Percentiles rank a stretch among this genome's conserved stretches.
These are phyloP conservation scores for Alternaria ethzedia DNA, from an alignment of 2,329 filamentous ascomycete species.

Conservation along the genomic window DNA sequence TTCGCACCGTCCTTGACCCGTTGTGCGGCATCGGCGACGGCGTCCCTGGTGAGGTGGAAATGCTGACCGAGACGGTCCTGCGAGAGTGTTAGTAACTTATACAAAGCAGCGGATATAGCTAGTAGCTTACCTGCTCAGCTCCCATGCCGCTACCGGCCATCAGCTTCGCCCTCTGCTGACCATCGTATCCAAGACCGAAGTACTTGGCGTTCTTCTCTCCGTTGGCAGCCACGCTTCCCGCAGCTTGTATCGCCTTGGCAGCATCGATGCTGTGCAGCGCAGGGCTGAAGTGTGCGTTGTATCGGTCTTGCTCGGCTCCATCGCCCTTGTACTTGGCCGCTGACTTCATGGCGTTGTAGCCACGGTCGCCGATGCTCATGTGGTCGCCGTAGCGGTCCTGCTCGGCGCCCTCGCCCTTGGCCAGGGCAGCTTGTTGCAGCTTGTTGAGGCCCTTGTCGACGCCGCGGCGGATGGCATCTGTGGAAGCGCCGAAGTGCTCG, in stretches of 20 bases:
- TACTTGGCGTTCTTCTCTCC: constrained; percentile 32
- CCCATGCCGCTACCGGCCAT: constrained; percentile 39
- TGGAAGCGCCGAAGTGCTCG: constrained; percentile 33
- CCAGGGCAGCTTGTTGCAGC: constrained; percentile 21
- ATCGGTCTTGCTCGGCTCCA: constrained; percentile 43
- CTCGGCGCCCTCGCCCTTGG: constrained; percentile 27
- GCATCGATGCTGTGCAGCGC: constrained; percentile 27
- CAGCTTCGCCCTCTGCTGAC: constrained; percentile 36
- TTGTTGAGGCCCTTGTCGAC: constrained; percentile 28
- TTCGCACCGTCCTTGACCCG: constrained; percentile 35
- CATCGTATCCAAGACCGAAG: constrained; percentile 40
- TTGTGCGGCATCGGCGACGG: constrained; percentile 32
- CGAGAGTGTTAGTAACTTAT: constrained; percentile 5
- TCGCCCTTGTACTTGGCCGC: constrained; percentile 29
- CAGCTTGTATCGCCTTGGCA: constrained; percentile 33
- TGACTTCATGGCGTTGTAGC: constrained; percentile 16
- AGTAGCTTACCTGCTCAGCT: constrained; percentile 42
- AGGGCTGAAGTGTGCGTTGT: constrained; percentile 37
- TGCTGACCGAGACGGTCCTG: constrained; percentile 42
- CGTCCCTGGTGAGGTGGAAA: constrained; percentile 30
- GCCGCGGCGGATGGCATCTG: constrained; percentile 26
- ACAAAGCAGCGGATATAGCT: not conserved
- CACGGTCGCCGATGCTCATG: constrained; percentile 20
- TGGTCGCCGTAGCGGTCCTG: constrained; percentile 34
- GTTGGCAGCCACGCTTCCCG: constrained; percentile 30